These are phyloP conservation scores for Aspergillus homomorphus DNA, from an alignment of 495 filamentous ascomycete genomes.

Conservation along the genomic window DNA sequence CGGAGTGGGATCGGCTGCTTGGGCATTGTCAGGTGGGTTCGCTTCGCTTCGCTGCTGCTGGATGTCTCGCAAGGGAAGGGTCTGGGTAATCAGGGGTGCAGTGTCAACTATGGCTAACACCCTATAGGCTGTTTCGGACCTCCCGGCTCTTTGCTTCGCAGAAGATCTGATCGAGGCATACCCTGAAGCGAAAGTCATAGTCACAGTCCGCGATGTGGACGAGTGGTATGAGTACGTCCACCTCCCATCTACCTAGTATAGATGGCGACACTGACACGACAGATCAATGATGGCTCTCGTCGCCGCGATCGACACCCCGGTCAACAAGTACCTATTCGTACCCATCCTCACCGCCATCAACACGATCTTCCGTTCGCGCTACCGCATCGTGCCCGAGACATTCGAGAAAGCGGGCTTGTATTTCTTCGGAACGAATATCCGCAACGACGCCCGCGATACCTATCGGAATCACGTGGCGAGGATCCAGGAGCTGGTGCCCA, in stretches of 20 bases:
- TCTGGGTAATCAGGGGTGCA: no score
- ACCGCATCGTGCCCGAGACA: not conserved
- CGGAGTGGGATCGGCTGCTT: slow-evolving; percentile 6
- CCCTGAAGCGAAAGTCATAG: slow-evolving; percentile 10
- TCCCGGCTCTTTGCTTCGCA: slow-evolving; percentile 5
- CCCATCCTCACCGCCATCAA: not conserved
- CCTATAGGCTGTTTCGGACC: not conserved
- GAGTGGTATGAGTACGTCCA: not conserved
- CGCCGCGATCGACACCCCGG: slow-evolving; percentile 4
- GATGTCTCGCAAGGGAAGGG: not conserved
- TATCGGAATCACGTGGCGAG: slow-evolving; percentile 28
- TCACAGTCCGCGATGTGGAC: slow-evolving; percentile 8
- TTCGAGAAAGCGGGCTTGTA: not conserved
- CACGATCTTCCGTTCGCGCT: not conserved
- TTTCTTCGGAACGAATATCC: not conserved
- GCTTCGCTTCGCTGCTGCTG: not conserved
- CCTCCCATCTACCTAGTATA: not conserved
- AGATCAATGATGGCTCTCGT: not conserved
- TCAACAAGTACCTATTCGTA: slow-evolving; percentile 6
- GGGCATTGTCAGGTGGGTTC: slow-evolving; percentile 7
- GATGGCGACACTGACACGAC: not conserved
- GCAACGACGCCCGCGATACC: not conserved
- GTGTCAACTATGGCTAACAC: no score
- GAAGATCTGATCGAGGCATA: slow-evolving; percentile 9
- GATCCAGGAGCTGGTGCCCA: slow-evolving; percentile 34